Percentiles rank a stretch among this genome's conserved stretches.
These are phyloP conservation scores for Blastobotrys ciferrii DNA, from an alignment of 1,139 yeast species.

Conservation along the genomic window DNA sequence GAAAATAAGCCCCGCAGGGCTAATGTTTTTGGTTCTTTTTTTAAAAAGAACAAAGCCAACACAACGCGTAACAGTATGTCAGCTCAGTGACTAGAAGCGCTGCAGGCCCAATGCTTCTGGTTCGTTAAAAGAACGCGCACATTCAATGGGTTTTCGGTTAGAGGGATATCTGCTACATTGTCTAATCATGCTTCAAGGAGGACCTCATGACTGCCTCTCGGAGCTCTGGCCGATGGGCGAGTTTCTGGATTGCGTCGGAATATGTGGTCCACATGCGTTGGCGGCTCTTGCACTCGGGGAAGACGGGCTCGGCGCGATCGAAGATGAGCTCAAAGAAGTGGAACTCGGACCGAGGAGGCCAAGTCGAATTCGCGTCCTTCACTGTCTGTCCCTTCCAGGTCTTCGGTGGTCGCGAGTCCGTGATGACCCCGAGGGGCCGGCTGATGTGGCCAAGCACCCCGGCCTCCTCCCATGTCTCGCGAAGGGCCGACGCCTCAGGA, in stretches of 20 bases:
- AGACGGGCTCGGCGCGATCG: constrained; percentile 51
- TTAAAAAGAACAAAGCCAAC: too few relatives aligned
- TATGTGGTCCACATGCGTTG: constrained; percentile 74
- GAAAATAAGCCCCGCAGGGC: too few relatives aligned
- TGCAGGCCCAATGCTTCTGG: too few relatives aligned
- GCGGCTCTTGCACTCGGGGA: constrained; percentile 72
- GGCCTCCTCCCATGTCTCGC: constrained; percentile 99
- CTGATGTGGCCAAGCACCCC: constrained; percentile 72
- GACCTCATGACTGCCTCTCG: constrained; percentile 60
- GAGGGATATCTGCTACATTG: too few relatives aligned
- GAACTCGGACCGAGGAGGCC: constrained; percentile 70
- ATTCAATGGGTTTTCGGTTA: too few relatives aligned
- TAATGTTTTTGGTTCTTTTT: too few relatives aligned
- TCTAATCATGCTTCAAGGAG: constrained; percentile 25
- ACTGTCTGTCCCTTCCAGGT: constrained; percentile 49
- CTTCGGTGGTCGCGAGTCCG: constrained; percentile 66
- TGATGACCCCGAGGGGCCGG: constrained; percentile 58
- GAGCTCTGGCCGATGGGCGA: constrained; percentile 70
- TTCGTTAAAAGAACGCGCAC: too few relatives aligned
- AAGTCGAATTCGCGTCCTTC: constrained; percentile 39
- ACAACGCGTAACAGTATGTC: too few relatives aligned
- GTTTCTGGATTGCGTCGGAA: constrained; percentile 66
- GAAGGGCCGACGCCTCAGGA: constrained; percentile 52
- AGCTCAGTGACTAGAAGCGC: too few relatives aligned
- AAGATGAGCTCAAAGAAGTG: constrained; percentile 79